Percentiles rank a stretch among this genome's conserved stretches.
phyloP scores from a whole-genome alignment of 2,329 filamentous ascomycete genomes.

The Elsinoe arachidis region DNA sequence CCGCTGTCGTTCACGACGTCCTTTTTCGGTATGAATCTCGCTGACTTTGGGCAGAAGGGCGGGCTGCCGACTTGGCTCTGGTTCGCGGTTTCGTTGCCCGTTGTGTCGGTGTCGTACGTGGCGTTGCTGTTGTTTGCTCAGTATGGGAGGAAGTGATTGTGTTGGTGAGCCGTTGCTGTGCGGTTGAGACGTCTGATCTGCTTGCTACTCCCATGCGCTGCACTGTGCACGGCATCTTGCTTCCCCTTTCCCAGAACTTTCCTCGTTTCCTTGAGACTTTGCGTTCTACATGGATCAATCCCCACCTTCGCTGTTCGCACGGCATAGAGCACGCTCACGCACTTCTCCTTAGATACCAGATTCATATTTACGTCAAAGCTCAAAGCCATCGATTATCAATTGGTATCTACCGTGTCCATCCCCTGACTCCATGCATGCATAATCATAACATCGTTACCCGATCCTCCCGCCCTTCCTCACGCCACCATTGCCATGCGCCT shows the following conservation, averaged over 20 bases:
- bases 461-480: conserved; percentile 14
- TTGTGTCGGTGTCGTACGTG: background rate
- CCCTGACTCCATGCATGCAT: background rate
- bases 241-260: no score
- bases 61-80: background rate
- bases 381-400: no score
- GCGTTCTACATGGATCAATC: no score
- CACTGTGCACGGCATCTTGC: no score
- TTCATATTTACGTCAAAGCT: no score
- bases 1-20: conserved; percentile 7
- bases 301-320: no score
- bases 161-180: background rate
- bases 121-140: background rate
- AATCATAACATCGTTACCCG: conserved; percentile 11
- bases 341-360: no score
- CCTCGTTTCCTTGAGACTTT: no score
- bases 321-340: no score
- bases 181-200: no score
- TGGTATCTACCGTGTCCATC: no score
- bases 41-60: background rate
- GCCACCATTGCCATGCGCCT: conserved; percentile 15
- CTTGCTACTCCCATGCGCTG: no score
- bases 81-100: background rate
- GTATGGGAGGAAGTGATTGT: background rate
- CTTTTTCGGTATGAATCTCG: conserved; percentile 8